Conservation (phyloP, 257 asterid species). For the Primulina eburnea region DNA sequence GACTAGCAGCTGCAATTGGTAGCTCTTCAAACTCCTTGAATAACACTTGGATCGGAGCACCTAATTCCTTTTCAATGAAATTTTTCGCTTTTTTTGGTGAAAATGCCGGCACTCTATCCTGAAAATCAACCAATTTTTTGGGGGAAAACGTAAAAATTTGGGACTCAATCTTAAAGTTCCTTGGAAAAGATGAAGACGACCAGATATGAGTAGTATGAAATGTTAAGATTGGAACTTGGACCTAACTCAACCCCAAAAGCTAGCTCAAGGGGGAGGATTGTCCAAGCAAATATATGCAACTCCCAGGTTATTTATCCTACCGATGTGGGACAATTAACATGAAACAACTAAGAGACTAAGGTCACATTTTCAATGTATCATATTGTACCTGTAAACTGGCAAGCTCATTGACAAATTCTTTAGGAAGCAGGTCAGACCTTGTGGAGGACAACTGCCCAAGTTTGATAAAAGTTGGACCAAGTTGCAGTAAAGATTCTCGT, state of each 20-base stretch:
- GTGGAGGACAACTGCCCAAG: conserved; percentile 92
- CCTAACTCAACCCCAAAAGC: no score
- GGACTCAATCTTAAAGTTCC: conserved; percentile 13
- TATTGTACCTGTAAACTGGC: conserved; percentile 81
- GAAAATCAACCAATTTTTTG: conserved; percentile 27
- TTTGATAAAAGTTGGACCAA: conserved; percentile 95
- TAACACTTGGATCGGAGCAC: conserved; percentile 62
- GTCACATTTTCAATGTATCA: neutral
- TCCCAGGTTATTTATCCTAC: no score
- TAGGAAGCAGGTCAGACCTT: conserved; percentile 90
- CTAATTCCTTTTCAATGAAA: conserved; percentile 78
- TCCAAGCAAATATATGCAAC: no score
- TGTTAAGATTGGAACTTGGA: no score
- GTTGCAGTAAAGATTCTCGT: conserved; percentile 79
- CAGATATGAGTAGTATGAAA: neutral
- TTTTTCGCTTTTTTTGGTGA: conserved; percentile 68
- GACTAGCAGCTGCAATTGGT: conserved; percentile 99
- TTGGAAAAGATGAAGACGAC: neutral
- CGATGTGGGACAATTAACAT: no score
- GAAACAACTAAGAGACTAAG: neutral
- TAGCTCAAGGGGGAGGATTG: no score
- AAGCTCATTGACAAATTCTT: conserved; percentile 91
- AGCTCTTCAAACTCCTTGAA: conserved; percentile 84
- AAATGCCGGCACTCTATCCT: conserved; percentile 98
- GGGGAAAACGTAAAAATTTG: conserved; percentile 1